Conservation (phyloP, 192 early-diverging fungal genomes). For the Backusella australiensis region DNA sequence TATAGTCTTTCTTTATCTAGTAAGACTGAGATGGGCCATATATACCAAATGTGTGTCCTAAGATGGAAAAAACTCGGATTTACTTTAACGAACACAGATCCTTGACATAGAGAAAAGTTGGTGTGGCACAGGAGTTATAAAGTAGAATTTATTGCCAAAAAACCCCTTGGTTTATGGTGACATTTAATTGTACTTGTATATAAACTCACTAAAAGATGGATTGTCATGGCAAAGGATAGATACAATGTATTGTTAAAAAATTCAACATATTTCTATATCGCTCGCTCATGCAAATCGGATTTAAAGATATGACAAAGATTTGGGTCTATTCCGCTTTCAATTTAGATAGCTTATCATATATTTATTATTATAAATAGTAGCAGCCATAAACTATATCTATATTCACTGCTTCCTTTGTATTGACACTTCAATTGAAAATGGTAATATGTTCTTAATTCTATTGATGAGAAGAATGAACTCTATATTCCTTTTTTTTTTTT, state of each 20-base stretch:
- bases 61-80: neutral
- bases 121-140: neutral
- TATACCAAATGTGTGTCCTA: neutral
- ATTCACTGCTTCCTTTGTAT: neutral
- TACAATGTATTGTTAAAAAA: neutral
- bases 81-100: neutral
- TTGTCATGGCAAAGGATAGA: neutral
- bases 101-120: neutral
- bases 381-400: neutral
- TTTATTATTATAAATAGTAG: neutral
- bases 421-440: neutral
- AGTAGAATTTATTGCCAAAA: neutral
- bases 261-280: neutral
- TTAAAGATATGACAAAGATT: neutral
- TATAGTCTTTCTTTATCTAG: neutral
- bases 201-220: neutral
- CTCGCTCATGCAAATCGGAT: neutral
- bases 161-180: neutral
- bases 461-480: neutral
- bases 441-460: neutral
- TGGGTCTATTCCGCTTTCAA: neutral
- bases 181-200: neutral
- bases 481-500: neutral
- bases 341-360: neutral
- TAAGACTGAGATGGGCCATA: neutral